Conservation (phyloP, 2,329 filamentous ascomycete genomes). For the Alternaria triticina region DNA sequence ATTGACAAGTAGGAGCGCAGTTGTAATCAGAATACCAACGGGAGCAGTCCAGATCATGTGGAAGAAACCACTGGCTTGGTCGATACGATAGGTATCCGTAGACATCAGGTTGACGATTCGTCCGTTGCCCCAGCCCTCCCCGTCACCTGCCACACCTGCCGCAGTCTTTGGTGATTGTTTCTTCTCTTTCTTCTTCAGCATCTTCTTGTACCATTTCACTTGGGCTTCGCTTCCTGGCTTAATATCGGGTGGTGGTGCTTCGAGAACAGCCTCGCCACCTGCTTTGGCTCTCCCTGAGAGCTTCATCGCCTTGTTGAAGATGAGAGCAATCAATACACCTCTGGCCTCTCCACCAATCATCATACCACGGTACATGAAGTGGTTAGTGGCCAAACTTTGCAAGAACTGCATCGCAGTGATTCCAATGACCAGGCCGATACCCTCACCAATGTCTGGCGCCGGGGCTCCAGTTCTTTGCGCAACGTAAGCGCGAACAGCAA, state of each 20-base stretch:
- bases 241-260: conserved; percentile 52
- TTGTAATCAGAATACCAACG: conserved; percentile 76
- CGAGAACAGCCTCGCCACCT: conserved; percentile 65
- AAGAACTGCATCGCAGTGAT: conserved; percentile 84
- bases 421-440: conserved; percentile 82
- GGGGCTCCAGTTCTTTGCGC: conserved; percentile 62
- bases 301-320: conserved; percentile 92
- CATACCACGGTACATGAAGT: conserved; percentile 94
- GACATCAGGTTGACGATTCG: conserved; percentile 93
- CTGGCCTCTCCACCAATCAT: conserved; percentile 85
- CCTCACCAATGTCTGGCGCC: conserved; percentile 72
- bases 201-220: conserved; percentile 59
- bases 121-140: conserved; percentile 88
- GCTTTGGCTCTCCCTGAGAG: conserved; percentile 88
- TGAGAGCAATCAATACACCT: conserved; percentile 80
- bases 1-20: conserved; percentile 83
- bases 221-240: conserved; percentile 58
- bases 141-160: conserved; percentile 68
- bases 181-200: conserved; percentile 47
- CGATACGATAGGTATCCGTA: conserved; percentile 90
- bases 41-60: conserved; percentile 92
- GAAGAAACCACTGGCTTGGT: conserved; percentile 86
- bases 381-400: conserved; percentile 81
- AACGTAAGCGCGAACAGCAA: conserved; percentile 78
- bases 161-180: conserved; percentile 52